phyloP scores from a whole-genome alignment of 441 rosid genomes.

The Cnidoscolus chayamansa region DNA sequence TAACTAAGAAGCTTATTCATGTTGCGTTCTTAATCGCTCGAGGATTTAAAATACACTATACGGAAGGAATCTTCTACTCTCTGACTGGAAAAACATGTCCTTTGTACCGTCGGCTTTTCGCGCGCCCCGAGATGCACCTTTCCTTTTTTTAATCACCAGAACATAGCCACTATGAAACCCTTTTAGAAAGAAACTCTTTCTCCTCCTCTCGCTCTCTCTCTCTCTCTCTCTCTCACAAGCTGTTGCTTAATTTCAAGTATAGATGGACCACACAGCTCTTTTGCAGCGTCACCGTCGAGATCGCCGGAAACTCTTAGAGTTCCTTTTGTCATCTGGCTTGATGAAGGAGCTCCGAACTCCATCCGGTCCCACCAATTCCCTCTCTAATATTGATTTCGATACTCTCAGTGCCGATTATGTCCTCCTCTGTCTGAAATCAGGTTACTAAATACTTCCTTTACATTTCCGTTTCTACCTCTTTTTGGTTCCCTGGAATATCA shows the following conservation, averaged over 20 bases:
- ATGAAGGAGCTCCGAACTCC: conserved; percentile 56
- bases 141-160: conserved; percentile 11
- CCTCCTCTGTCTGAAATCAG: conserved; percentile 63
- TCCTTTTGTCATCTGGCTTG: conserved; percentile 60
- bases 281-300: conserved; percentile 70
- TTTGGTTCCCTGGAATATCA: conserved; percentile 9
- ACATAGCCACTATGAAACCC: background rate
- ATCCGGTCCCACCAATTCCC: conserved; percentile 46
- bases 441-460: conserved; percentile 28
- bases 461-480: conserved; percentile 2
- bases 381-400: conserved; percentile 60
- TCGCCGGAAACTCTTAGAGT: conserved; percentile 86
- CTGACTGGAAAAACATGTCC: conserved; percentile 17
- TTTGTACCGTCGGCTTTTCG: conserved; percentile 44
- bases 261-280: conserved; percentile 43
- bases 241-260: background rate
- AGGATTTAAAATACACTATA: too few relatives aligned
- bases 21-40: too few relatives aligned
- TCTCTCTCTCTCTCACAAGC: background rate
- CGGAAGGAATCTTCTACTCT: background rate
- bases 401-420: conserved; percentile 71
- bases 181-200: background rate
- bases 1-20: too few relatives aligned
- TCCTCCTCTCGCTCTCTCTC: background rate
- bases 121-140: conserved; percentile 37